Evolutionary conservation across 148 eudicot species (phyloP).

Genomic region (Nepenthes gracilis): DNA sequence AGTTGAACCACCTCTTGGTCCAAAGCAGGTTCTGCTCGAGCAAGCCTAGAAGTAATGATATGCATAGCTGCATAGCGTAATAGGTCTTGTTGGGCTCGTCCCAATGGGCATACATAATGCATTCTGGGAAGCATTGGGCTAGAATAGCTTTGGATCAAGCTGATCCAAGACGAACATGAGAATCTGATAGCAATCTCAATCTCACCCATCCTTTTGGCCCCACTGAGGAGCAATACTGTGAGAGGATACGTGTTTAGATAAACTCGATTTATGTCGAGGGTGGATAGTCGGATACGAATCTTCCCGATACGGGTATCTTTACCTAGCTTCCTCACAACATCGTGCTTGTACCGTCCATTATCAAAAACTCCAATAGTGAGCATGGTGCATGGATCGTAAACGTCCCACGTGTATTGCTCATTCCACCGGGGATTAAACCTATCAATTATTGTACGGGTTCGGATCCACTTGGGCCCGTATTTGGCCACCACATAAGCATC

Average conservation of each 20-base stretch:
- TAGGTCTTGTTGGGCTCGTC: constrained; percentile 72
- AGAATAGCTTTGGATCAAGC: constrained; percentile 53
- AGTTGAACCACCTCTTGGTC: constrained; percentile 83
- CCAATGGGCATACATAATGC: constrained; percentile 75
- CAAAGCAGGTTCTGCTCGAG: constrained; percentile 70
- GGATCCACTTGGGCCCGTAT: constrained; percentile 88
- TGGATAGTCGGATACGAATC: constrained; percentile 56
- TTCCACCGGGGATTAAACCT: constrained; percentile 88
- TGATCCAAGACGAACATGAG: constrained; percentile 78
- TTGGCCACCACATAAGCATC: constrained; percentile 88
- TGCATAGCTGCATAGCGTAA: constrained; percentile 69
- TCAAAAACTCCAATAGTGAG: constrained; percentile 80
- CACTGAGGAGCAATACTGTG: constrained; percentile 51
- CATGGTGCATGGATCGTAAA: constrained; percentile 82
- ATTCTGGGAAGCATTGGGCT: constrained; percentile 78
- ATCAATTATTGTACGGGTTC: constrained; percentile 69
- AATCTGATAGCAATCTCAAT: constrained; percentile 66
- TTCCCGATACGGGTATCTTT: constrained; percentile 72
- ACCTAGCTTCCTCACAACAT: constrained; percentile 25
- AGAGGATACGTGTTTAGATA: constrained; percentile 55
- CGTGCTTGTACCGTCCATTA: constrained; percentile 53
- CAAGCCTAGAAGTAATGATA: constrained; percentile 55
- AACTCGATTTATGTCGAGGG: constrained; percentile 55
- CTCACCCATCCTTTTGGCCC: constrained; percentile 75
- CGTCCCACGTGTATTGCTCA: constrained; percentile 89